Base-by-base conservation (phyloP, 208 protist species). In the Crithidia acanthocephali region DNA sequence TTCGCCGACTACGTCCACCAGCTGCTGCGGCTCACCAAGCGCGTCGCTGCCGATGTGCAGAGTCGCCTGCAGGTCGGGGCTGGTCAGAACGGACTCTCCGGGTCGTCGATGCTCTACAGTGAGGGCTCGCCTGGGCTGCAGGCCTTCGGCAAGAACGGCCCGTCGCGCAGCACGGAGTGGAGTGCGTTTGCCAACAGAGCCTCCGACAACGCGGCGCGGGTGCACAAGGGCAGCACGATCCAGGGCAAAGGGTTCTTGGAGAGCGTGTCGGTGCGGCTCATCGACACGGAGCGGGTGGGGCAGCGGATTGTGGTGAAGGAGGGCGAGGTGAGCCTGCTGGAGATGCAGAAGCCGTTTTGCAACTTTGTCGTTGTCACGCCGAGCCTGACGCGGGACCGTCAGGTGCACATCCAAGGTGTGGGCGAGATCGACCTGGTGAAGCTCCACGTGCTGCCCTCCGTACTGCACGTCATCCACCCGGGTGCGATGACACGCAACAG, bases 1-100 rank as follows among this genome's bases (percentile, higher is more conserved):
- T 90, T 94, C 51, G 59, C 91, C n/a, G 75, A 81, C 72, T 95
- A 92, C 81, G 28, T 80, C 5, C 37, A 79, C 8, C 74, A 79
- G 4, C 51, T 87, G 2, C 45, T 77, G 5, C 59, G 9, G 37
- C 57, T 90, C 52, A 57, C 79, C 7, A 58, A 37, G 25, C 42
- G 30, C 1, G 45, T 76, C 28, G 40, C 50, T 0, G 60, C 6
- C 23, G 68, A 74, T 18, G 60, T 72, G 47, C 50, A 42, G 50
- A 16, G 56, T 16, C 44, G 56, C 9, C 15, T 72, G 44, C 32
- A 30, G 44, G 10, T 25, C 16, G 44, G 18, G 44, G 42, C 18
- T 5, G 37, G 47, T 7, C 33, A 55, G 53, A 11, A 18, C 13
- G 13, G 51, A 13, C 23, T 16, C 28, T 52, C 50, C 2, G 18